A percentile compares a stretch with the other conserved stretches of the same genome.
phyloP scores from a whole-genome alignment of 1,284 basidiomycete species.

The Fomitopsis schrenkii region DNA sequence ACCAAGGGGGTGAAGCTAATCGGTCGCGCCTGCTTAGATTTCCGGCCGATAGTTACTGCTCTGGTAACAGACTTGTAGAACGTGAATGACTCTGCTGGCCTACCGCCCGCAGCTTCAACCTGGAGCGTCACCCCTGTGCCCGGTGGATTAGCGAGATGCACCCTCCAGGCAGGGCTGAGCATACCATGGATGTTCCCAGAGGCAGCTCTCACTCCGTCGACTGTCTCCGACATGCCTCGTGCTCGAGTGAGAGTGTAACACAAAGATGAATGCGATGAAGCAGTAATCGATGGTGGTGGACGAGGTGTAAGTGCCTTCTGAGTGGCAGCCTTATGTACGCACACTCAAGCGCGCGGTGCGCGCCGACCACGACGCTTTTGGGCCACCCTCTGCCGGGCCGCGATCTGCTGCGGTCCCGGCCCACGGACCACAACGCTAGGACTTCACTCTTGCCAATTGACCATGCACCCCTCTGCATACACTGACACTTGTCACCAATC shows the following conservation, averaged over 20 bases:
- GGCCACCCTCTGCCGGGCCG: neutral
- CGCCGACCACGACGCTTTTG: neutral
- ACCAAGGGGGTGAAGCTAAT: constrained; percentile 21
- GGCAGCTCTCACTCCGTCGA: neutral
- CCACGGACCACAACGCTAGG: neutral
- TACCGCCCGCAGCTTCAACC: constrained; percentile 38
- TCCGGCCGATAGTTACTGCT: constrained; percentile 55
- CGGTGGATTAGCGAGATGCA: neutral
- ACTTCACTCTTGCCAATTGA: neutral
- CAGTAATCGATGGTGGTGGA: neutral
- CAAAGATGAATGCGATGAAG: neutral
- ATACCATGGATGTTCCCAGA: neutral
- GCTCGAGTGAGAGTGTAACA: neutral
- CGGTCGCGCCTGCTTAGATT: constrained; percentile 21
- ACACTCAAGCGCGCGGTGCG: neutral
- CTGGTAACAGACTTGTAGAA: constrained; percentile 40
- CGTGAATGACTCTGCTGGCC: constrained; percentile 32
- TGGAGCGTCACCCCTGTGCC: constrained; percentile 41
- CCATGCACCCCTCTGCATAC: neutral
- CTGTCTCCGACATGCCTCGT: neutral
- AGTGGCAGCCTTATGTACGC: neutral
- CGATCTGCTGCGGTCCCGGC: neutral
- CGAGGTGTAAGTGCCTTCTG: neutral
- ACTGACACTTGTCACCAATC: neutral
- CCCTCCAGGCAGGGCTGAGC: neutral